Evolutionary conservation across 805 yeast genomes (phyloP).

Genomic region (Blastobotrys muscicola): DNA sequence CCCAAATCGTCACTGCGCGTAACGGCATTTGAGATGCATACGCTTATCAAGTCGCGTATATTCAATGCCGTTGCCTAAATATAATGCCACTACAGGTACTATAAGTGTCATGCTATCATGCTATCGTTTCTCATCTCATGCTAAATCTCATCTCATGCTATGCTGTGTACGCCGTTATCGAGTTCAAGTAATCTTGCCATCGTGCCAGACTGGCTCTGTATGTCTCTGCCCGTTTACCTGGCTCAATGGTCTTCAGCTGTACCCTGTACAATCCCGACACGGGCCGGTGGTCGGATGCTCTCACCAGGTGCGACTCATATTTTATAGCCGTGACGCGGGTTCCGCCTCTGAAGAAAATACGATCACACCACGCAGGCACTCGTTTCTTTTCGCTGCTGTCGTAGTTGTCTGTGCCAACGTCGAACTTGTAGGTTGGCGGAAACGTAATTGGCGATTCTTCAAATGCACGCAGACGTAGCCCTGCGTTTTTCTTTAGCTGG

Average conservation of each 20-base stretch:
- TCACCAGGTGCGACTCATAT: slow-evolving; percentile 50
- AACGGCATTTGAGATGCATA: too few species aligned
- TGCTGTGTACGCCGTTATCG: too few species aligned
- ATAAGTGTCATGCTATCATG: too few species aligned
- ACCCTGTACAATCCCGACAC: slow-evolving; percentile 67
- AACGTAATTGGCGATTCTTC: slow-evolving; percentile 73
- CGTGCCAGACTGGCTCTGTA: slow-evolving; percentile 9
- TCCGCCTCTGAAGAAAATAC: slow-evolving; percentile 61
- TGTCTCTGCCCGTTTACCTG: slow-evolving; percentile 20
- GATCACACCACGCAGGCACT: slow-evolving; percentile 96
- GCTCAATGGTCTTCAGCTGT: slow-evolving; percentile 56
- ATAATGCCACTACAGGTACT: too few species aligned
- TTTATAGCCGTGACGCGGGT: slow-evolving; percentile 45
- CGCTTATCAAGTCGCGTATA: too few species aligned
- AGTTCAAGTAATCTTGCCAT: slow-evolving; percentile 9
- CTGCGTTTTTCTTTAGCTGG: slow-evolving; percentile 69
- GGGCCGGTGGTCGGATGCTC: slow-evolving; percentile 85
- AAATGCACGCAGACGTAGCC: slow-evolving; percentile 55
- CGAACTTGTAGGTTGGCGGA: slow-evolving; percentile 90
- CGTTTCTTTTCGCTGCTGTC: slow-evolving; percentile 90
- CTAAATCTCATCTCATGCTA: too few species aligned
- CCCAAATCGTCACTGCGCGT: too few species aligned
- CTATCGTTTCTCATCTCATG: too few species aligned
- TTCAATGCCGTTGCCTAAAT: too few species aligned
- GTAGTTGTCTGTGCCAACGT: slow-evolving; percentile 70